Evolutionary conservation across 495 filamentous ascomycete species (phyloP), one percentile per base, ranked within the genome.

Genomic region (Xylaria grammica): DNA sequence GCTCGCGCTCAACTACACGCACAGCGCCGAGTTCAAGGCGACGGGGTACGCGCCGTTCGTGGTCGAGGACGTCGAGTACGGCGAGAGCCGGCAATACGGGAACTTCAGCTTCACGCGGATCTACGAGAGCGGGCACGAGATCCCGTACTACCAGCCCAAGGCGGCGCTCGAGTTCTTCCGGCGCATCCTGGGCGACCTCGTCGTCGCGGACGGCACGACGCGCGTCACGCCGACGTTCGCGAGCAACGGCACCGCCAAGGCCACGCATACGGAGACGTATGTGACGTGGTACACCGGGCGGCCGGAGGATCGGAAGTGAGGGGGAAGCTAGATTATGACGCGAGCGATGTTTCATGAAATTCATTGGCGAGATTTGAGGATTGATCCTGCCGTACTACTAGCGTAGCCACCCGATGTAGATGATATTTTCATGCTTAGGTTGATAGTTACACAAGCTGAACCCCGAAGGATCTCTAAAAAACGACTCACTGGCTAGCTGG

Each of bases 41-140:
- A 79, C 84, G 7, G 83, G 81, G 5, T 89, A 89, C 67, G 73
- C 65, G 26, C 71, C 76, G 24, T 70, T 75, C 20, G 77, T 62
- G 60, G 68, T 83, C 15, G 71, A 77, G 42, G 78, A 72, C 19
- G 60, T 66, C 36, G 69, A 73, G 48, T 72, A 73, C 45, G 73
- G 73, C n/a, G 61, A 69, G 50, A 72, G 62, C 30, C 56, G 79
- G 73, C 87, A 90, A 63, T 81, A 82, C 60, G 87, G 86, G 1
- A 83, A 86, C 67, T 87, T 90, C 66, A 84, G 83, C 48, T 91
- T 91, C 68, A 81, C 83, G 11, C 81, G 87, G 0, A 77, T 90
- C 52, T 86, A 84, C 67, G 75, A 87, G 63, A 83, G 81, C 38
- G 87, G 87, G 0, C 86, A 88, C 63, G 77, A 85, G 64, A 84